Evolutionary conservation across 2,329 filamentous ascomycete species (phyloP).

Genomic region (Paecilomyces sp.): DNA sequence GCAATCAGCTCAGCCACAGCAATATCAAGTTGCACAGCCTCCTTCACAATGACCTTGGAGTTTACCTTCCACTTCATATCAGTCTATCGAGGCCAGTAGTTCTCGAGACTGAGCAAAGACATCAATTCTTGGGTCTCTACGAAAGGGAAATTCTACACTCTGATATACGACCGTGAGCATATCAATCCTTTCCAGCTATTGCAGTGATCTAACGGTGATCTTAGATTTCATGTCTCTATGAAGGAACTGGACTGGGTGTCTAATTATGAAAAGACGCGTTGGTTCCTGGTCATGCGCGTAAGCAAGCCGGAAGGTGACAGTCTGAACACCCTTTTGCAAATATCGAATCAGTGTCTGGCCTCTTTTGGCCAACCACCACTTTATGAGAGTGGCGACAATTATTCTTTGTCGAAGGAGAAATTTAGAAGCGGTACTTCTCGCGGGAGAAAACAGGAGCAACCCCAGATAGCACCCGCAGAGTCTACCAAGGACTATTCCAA

Average conservation of each 20-base stretch:
- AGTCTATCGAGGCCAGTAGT: constrained; percentile 79
- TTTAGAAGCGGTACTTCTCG: constrained; percentile 1
- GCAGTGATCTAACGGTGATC: background rate
- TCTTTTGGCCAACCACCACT: constrained; percentile 61
- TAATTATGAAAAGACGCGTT: constrained; percentile 62
- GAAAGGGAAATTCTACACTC: constrained; percentile 36
- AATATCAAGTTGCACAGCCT: constrained; percentile 53
- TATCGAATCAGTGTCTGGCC: constrained; percentile 59
- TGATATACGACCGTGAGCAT: constrained; percentile 38
- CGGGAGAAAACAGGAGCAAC: constrained; percentile 17
- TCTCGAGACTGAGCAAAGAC: constrained; percentile 65
- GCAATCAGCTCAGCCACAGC: constrained; percentile 35
- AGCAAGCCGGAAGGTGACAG: constrained; percentile 42
- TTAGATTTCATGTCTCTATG: constrained; percentile 45
- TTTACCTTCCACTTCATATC: constrained; percentile 76
- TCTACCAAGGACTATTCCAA: constrained; percentile 37
- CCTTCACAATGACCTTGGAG: constrained; percentile 69
- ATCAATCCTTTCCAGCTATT: background rate
- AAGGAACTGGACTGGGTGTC: constrained; percentile 55
- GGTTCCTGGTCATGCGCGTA: constrained; percentile 74
- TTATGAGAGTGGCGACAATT: constrained; percentile 44
- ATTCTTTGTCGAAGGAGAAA: background rate
- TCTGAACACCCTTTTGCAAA: constrained; percentile 55
- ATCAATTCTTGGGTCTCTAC: constrained; percentile 57
- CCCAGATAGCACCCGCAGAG: constrained; percentile 13